Base-by-base conservation (phyloP, 495 filamentous ascomycete genomes). In the Saxophila tyrrhenica region DNA sequence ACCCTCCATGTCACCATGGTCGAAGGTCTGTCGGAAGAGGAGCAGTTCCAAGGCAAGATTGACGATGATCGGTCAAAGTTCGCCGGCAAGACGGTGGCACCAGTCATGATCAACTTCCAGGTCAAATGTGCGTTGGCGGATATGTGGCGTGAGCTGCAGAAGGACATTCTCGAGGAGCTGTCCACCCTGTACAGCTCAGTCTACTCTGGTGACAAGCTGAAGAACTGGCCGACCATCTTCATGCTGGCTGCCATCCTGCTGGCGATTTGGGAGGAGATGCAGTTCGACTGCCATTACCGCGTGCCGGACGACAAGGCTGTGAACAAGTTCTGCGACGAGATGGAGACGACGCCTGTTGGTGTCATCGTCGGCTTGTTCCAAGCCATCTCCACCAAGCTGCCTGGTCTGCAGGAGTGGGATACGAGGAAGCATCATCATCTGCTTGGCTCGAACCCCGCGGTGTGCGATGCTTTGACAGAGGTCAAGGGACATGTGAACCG, bases 51-150 rank as follows among this genome's bases (percentile, higher is more conserved):
- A 48, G 89, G 89, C 61, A 83, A 84, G 73, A 89, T 95, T 55
- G 75, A 86, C 32, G 82, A 87, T 57, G 74, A 81, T 52, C 74
- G 78, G 24, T 91, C 86, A 52, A 89, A 84, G 57, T 94, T 83
- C 76, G 77, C 73, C 54, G 89, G 89, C 65, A 89, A 91, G 76
- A 89, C 81, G 23, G 78, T 92, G 59, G 89, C 89, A 16, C 89
- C 89, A 1, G 87, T 95, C 58, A 92, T 95, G 89, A 91, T 95
- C 79, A 95, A 95, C 74, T 95, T 95, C 79, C 87, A 95, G 72
- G 85, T 95, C 71, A 95, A 95, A 76, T 87, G 82, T 65, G 89
- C 89, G 46, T 81, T 95, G 75, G 89, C 87, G 25, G 86, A 87
- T 62, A 89, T 94, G 86, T 95, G 89, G 89, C 87, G 89, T 56